Base-by-base conservation (phyloP, 2,329 filamentous ascomycete genomes). In the Xylaria hypoxylon region DNA sequence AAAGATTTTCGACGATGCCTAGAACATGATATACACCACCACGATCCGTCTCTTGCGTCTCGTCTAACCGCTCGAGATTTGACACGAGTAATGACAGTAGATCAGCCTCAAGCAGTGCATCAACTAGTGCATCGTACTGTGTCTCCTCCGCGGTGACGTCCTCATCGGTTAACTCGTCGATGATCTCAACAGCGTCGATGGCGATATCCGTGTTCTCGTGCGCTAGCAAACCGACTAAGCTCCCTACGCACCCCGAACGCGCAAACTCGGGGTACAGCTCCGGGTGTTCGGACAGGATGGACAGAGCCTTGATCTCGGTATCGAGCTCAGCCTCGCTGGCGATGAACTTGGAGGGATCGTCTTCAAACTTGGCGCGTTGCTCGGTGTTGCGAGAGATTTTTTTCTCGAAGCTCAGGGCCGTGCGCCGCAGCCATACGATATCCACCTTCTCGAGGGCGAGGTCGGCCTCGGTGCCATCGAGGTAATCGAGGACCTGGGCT, bases 181-280 rank as follows among this genome's bases (percentile, higher is more conserved):
- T 88, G 52, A 97, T 92, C 80, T 98, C 92, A 56, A 97, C 90
- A 0, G 91, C 92, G 69, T 91, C 92, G 73, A 98, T 97, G 11
- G 96, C 94, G 70, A 99, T 96, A 76, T 99, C 96, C 0, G 94
- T 95, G 77, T 99, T 99, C 74, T 99, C 96, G 77, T 99, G 96
- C 17, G 95, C 91, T 55, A 99, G 82, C 59, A 99, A 80, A 1
- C 90, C 88, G 1, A 97, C 93, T 57, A 99, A 80, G 61, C 90
- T 94, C 1, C 66, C 73, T 8, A 72, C 73, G 56, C 72, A 75
- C 4, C 77, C 77, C 13, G 77, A 59, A 31, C 71, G 71, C 51
- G 74, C 75, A 31, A 78, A 76, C 64, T 77, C 75, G 2, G 72
- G 69, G 57, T 76, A 77, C 35, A 78, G 85, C 67, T 92, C 90